Evolutionary conservation across 805 yeast species (phyloP).

Genomic region (Ogataea neopini): DNA sequence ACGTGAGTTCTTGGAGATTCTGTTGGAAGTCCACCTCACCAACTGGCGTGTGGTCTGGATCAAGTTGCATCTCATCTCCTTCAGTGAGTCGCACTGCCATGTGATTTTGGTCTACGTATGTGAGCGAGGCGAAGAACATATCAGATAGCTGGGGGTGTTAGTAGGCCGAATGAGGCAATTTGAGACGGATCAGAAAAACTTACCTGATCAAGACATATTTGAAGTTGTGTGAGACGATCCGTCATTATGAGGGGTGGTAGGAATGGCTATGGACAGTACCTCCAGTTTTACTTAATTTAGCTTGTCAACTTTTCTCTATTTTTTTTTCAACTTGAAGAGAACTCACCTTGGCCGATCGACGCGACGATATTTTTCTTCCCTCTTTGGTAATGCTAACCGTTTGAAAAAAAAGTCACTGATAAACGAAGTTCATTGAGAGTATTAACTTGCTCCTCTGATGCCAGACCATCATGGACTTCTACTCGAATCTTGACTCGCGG

Average conservation of each 20-base stretch:
- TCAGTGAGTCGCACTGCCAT: slow-evolving; percentile 51
- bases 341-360: slow-evolving; percentile 1
- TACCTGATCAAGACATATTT: slow-evolving; percentile 77
- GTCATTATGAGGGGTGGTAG: slow-evolving; percentile 60
- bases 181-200: slow-evolving; percentile 11
- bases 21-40: slow-evolving; percentile 37
- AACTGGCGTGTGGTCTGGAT: slow-evolving; percentile 54
- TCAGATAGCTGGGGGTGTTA: slow-evolving; percentile 54
- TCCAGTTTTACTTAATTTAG: no score
- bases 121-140: slow-evolving; percentile 75
- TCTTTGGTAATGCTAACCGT: slow-evolving; percentile 1
- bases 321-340: no score
- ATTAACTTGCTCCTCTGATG: no score
- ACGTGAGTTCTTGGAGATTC: slow-evolving; percentile 73
- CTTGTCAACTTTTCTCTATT: no score
- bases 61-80: slow-evolving; percentile 58
- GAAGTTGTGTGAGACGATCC: slow-evolving; percentile 87
- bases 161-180: background rate
- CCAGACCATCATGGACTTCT: slow-evolving; percentile 73
- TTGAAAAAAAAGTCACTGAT: no score
- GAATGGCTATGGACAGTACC: no score
- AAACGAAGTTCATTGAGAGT: no score
- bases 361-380: background rate
- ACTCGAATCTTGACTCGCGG: slow-evolving; percentile 75
- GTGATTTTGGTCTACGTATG: slow-evolving; percentile 77